Conservation (phyloP, 495 filamentous ascomycete species). For the Parathielavia hyrcaniae region DNA sequence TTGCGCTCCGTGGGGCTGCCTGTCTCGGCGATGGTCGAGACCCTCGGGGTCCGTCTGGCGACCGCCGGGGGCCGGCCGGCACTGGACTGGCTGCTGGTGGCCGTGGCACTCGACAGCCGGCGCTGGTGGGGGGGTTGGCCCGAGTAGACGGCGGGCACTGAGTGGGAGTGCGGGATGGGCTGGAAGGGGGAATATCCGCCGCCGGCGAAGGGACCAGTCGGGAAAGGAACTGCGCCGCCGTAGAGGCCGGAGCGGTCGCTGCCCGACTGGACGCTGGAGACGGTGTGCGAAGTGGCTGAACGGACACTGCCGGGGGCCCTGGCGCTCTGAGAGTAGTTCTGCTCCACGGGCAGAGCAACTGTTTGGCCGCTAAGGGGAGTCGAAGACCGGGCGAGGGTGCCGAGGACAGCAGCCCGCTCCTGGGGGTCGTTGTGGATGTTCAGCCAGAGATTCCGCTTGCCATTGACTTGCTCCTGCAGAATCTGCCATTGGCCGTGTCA, state of each 20-base stretch:
- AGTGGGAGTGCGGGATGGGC: neutral
- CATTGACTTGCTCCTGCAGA: conserved; percentile 24
- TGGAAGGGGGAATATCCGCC: neutral
- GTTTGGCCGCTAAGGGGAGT: conserved; percentile 3
- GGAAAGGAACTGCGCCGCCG: neutral
- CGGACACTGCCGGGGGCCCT: neutral
- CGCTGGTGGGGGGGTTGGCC: neutral
- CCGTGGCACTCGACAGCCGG: neutral
- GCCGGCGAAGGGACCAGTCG: neutral
- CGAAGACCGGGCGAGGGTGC: neutral
- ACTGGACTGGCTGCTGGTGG: neutral
- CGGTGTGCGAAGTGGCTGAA: neutral
- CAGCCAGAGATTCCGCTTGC: conserved; percentile 27
- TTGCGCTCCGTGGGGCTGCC: conserved; percentile 14
- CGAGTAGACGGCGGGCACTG: neutral
- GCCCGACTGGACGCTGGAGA: neutral
- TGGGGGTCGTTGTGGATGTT: conserved; percentile 21
- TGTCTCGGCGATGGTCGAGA: neutral
- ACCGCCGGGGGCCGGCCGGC: neutral
- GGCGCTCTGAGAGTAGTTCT: neutral
- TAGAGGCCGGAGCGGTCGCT: neutral
- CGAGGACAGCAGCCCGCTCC: conserved; percentile 9
- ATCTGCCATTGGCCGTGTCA: neutral
- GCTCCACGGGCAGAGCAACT: neutral
- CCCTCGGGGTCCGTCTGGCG: neutral